These are phyloP conservation scores for Gossypioides kirkii DNA, from an alignment of 345 rosid species.

Conservation along the genomic window DNA sequence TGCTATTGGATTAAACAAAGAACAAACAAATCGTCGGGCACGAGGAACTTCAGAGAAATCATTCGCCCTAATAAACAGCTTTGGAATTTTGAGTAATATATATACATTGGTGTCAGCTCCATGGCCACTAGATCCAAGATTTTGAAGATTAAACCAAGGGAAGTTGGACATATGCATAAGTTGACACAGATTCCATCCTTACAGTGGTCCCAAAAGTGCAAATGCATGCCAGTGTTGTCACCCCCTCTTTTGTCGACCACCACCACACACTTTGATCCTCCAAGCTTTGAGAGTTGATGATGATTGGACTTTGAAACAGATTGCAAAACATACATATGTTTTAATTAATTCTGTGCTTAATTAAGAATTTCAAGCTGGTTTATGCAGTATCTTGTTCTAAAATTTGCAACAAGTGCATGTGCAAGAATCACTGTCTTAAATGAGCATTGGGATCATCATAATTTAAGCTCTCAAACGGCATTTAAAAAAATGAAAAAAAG, in stretches of 20 bases:
- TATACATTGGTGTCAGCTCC: background rate
- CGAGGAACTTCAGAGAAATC: background rate
- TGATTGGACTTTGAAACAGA: background rate
- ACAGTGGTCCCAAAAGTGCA: background rate
- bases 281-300: background rate
- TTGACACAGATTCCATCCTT: background rate
- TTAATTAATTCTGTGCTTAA: background rate
- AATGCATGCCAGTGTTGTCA: background rate
- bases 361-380: background rate
- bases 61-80: background rate
- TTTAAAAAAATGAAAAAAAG: too few relatives aligned
- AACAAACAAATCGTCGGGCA: background rate
- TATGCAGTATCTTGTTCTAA: background rate
- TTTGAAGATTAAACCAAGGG: background rate
- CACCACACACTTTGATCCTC: background rate
- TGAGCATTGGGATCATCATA: background rate
- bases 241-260: conserved; percentile 13
- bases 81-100: background rate
- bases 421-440: background rate
- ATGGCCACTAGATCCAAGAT: background rate
- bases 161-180: background rate
- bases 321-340: too few relatives aligned
- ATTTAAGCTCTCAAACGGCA: background rate
- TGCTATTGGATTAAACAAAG: background rate
- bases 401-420: background rate